Conservation (phyloP, 108 stramenopile genomes). For the Pseudonitzschia delicatissima region DNA sequence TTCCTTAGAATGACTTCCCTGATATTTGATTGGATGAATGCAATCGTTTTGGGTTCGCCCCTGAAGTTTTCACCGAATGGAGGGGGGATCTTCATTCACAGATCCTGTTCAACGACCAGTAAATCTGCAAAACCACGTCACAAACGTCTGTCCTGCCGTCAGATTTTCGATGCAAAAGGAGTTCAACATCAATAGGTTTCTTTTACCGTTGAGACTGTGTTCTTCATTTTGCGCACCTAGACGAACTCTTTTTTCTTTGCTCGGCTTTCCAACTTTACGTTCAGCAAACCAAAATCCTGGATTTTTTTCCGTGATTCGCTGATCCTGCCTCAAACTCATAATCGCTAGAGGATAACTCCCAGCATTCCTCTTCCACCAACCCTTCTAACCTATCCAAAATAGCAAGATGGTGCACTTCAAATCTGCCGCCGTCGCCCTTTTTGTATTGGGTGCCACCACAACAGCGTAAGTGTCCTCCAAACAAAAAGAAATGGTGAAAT, state of each 20-base stretch:
- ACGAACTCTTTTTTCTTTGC: conserved; percentile 5
- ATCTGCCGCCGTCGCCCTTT: conserved; percentile 70
- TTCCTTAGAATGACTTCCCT: too few relatives aligned
- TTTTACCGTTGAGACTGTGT: not conserved
- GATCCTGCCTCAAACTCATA: not conserved
- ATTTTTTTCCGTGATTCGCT: not conserved
- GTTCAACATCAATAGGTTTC: not conserved
- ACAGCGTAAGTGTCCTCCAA: conserved; percentile 55
- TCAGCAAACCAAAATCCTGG: not conserved
- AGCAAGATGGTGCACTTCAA: conserved; percentile 71
- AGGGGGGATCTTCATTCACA: too few relatives aligned
- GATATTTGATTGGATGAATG: not conserved
- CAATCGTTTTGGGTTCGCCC: not conserved
- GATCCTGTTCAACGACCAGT: not conserved
- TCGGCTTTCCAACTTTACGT: not conserved
- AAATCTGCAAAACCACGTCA: conserved; percentile 2
- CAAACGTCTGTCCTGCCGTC: not conserved
- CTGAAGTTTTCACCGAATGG: not conserved
- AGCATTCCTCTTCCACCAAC: conserved; percentile 1
- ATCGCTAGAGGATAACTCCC: not conserved
- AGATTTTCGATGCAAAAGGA: not conserved
- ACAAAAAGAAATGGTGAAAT: conserved; percentile 4
- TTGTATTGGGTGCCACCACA: conserved; percentile 52
- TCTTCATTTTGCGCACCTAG: not conserved
- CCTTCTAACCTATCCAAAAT: not conserved